Evolutionary conservation across 495 filamentous ascomycete genomes (phyloP), one percentile per base, ranked within the genome.

Genomic region (Penicillium turbatum): DNA sequence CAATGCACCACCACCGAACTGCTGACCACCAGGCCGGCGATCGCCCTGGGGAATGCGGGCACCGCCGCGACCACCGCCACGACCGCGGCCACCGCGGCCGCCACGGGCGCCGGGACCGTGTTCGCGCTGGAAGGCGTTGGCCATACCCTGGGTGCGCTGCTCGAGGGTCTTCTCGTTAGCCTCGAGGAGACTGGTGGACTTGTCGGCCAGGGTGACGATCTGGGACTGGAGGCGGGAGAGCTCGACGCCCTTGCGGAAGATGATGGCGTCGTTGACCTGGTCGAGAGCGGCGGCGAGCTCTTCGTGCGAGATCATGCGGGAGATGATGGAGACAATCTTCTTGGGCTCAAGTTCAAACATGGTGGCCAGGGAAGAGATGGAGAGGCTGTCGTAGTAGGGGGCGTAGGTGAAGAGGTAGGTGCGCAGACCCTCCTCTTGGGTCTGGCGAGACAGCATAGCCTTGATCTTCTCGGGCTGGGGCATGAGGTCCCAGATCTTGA

Each of bases 351-450:
- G 86, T 67, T 97, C 92, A 73, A 99, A 99, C 93, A 99, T 97
- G 46, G 77, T 81, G 41, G 90, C 86, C 48, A 99, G 80, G 2
- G 90, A 90, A 55, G 77, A 74, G 65, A 97, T 78, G 55, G 90
- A 85, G 46, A 99, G 83, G 31, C 93, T 99, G 72, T 97, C 93
- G 77, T 99, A 99, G 81, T 92, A 99, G 45, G 93, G 93, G 37
- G 93, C 93, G 72, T 99, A 99, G 48, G 93, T 99, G 82, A 99
- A 97, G 61, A 99, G 89, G 72, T 99, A 99, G 46, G 93, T 99
- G 50, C 95, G 82, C 46, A 99, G 82, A 53, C 93, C 93, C 77
- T 97, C 95, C 69, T 97, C 93, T 73, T 99, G 95, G 59, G 96
- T 96, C 77, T 97, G 93, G 67, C 89, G 88, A 27, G 90, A 87